A percentile compares a stretch with the other conserved stretches of the same genome.
These are phyloP conservation scores for Brettanomyces custersianus DNA, from an alignment of 805 yeast genomes.

Conservation along the genomic window DNA sequence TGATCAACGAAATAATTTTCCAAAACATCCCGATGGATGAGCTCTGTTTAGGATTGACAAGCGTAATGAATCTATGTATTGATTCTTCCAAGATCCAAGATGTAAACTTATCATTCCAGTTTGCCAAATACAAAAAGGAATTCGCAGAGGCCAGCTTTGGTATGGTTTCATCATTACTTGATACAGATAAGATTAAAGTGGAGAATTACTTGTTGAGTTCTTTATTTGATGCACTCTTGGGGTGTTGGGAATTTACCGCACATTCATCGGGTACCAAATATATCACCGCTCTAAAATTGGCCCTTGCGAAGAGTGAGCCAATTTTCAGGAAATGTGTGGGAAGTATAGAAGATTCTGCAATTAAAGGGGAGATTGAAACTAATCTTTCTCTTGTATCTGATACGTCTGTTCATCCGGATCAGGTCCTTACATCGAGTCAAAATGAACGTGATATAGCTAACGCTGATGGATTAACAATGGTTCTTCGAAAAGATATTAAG, in stretches of 20 bases:
- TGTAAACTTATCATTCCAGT: slow-evolving; percentile 22
- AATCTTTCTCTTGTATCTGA: neutral
- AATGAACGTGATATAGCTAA: too few species aligned
- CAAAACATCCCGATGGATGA: slow-evolving; percentile 14
- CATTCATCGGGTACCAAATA: slow-evolving; percentile 5
- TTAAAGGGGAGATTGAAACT: slow-evolving; percentile 8
- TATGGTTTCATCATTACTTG: slow-evolving; percentile 8
- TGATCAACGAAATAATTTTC: slow-evolving; percentile 7
- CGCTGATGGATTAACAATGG: slow-evolving; percentile 23
- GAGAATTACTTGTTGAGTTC: slow-evolving; percentile 13
- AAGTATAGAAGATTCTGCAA: slow-evolving; percentile 7
- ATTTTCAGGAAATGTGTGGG: slow-evolving; percentile 13
- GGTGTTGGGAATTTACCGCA: slow-evolving; percentile 14
- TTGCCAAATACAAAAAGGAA: slow-evolving; percentile 17
- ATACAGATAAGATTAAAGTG: slow-evolving; percentile 5
- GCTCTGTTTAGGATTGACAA: slow-evolving; percentile 16
- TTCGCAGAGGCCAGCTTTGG: slow-evolving; percentile 16
- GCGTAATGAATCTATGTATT: slow-evolving; percentile 12
- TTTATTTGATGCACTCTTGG: slow-evolving; percentile 17
- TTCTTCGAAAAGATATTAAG: slow-evolving; percentile 14
- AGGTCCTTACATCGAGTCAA: neutral
- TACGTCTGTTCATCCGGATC: neutral
- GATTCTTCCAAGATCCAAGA: slow-evolving; percentile 22
- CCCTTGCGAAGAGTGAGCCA: slow-evolving; percentile 6
- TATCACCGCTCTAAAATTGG: slow-evolving; percentile 9